Evolutionary conservation across 1,139 yeast genomes (phyloP).

Genomic region (Suhomyces bokatorum): DNA sequence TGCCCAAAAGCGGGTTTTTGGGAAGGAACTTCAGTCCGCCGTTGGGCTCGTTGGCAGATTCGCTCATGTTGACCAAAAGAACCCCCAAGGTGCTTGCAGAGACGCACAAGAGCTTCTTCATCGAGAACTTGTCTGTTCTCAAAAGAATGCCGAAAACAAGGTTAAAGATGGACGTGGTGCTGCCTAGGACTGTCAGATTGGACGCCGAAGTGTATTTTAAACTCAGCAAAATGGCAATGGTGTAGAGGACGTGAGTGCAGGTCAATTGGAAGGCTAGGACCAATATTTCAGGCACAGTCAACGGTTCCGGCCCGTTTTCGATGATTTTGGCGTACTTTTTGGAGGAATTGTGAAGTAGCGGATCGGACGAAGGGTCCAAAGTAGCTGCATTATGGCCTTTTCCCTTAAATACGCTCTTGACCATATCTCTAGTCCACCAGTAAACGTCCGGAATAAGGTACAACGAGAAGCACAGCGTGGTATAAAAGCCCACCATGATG

Average conservation of each 20-base stretch:
- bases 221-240: slow-evolving; percentile 40
- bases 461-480: slow-evolving; percentile 47
- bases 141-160: slow-evolving; percentile 43
- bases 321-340: background rate
- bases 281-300: slow-evolving; percentile 29
- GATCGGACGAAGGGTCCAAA: no score
- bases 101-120: slow-evolving; percentile 48
- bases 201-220: slow-evolving; percentile 55
- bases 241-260: slow-evolving; percentile 44
- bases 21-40: slow-evolving; percentile 31
- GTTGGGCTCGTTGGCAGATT: slow-evolving; percentile 21
- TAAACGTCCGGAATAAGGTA: slow-evolving; percentile 44
- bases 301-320: slow-evolving; percentile 2
- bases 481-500: slow-evolving; percentile 44
- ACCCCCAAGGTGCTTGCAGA: slow-evolving; percentile 48
- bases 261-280: slow-evolving; percentile 42
- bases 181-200: slow-evolving; percentile 51
- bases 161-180: slow-evolving; percentile 54
- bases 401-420: no score
- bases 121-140: slow-evolving; percentile 43
- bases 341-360: background rate
- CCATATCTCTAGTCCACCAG: background rate
- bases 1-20: slow-evolving; percentile 47
- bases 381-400: background rate
- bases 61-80: slow-evolving; percentile 45